phyloP scores from a whole-genome alignment of 208 protist species.

The Crithidia sp. region DNA sequence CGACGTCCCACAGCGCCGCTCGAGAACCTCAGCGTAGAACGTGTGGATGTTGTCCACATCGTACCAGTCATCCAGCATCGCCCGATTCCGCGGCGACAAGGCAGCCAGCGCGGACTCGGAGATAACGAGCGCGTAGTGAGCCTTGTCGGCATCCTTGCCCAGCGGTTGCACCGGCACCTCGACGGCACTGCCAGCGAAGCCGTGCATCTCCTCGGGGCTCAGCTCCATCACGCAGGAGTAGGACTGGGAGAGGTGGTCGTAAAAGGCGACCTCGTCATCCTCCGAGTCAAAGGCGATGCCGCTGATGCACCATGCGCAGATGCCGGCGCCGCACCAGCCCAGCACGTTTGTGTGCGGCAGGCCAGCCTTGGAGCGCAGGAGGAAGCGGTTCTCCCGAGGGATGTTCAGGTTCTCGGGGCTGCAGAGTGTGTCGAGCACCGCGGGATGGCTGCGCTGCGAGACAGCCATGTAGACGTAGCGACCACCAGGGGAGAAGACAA shows the following conservation, averaged over 20 bases:
- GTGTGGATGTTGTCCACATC: constrained; percentile 59
- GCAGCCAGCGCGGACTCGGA: constrained; percentile 53
- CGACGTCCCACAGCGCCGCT: constrained; percentile 64
- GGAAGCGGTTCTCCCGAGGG: constrained; percentile 62
- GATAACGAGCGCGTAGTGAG: constrained; percentile 51
- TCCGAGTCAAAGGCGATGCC: constrained; percentile 56
- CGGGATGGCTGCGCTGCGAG: constrained; percentile 58
- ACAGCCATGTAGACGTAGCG: constrained; percentile 74
- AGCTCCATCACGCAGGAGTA: constrained; percentile 70
- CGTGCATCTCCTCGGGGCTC: constrained; percentile 51
- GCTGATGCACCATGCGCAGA: constrained; percentile 77
- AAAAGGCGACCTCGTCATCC: constrained; percentile 60
- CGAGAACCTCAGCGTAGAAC: constrained; percentile 65
- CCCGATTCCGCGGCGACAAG: constrained; percentile 34
- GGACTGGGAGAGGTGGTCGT: constrained; percentile 52
- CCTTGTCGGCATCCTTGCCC: background rate
- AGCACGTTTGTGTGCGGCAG: constrained; percentile 80
- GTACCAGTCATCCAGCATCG: constrained; percentile 60
- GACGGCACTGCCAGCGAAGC: constrained; percentile 67
- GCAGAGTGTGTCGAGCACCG: constrained; percentile 68
- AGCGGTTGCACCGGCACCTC: constrained; percentile 39
- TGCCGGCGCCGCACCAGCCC: constrained; percentile 78
- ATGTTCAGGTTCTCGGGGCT: constrained; percentile 72
- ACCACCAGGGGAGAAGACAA: constrained; percentile 70
- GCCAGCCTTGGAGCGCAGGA: constrained; percentile 35